A percentile compares a stretch with the other conserved stretches of the same genome.
phyloP scores from a whole-genome alignment of 805 yeast species.

The Kodamaea leandrae region DNA sequence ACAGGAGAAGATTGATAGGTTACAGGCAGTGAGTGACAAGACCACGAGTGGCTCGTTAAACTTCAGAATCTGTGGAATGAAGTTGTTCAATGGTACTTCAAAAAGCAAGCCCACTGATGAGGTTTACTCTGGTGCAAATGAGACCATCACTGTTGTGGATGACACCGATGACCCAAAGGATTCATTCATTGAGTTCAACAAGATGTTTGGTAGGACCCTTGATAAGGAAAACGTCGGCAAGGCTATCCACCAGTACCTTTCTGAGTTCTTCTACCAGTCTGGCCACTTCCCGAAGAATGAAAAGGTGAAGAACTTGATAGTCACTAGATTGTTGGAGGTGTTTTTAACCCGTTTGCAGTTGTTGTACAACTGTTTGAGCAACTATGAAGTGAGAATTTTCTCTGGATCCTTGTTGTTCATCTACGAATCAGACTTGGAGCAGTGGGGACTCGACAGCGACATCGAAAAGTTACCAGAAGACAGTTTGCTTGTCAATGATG shows the following conservation, averaged over 20 bases:
- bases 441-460: slow-evolving; percentile 43
- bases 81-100: slow-evolving; percentile 32
- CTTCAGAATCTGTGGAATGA: slow-evolving; percentile 89
- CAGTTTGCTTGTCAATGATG: slow-evolving; percentile 14
- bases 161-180: slow-evolving; percentile 3
- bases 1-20: slow-evolving; percentile 57
- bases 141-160: slow-evolving; percentile 1
- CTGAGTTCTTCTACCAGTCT: slow-evolving; percentile 7
- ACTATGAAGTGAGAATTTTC: slow-evolving; percentile 60
- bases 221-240: slow-evolving; percentile 39
- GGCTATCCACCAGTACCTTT: slow-evolving; percentile 50
- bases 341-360: slow-evolving; percentile 61
- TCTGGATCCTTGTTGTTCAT: slow-evolving; percentile 74
- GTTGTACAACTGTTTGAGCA: slow-evolving; percentile 61
- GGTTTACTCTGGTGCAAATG: slow-evolving; percentile 10
- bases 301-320: slow-evolving; percentile 27
- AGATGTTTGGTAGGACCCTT: slow-evolving; percentile 67
- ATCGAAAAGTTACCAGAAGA: slow-evolving; percentile 7
- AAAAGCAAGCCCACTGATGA: slow-evolving; percentile 7
- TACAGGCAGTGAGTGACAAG: slow-evolving; percentile 56
- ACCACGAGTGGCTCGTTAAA: slow-evolving; percentile 83
- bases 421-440: slow-evolving; percentile 61
- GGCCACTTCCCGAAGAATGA: slow-evolving; percentile 7
- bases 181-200: slow-evolving; percentile 55
- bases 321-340: slow-evolving; percentile 34